Evolutionary conservation across 345 rosid genomes (phyloP), one percentile per base, ranked within the genome.

Genomic region (Triadica sebifera): DNA sequence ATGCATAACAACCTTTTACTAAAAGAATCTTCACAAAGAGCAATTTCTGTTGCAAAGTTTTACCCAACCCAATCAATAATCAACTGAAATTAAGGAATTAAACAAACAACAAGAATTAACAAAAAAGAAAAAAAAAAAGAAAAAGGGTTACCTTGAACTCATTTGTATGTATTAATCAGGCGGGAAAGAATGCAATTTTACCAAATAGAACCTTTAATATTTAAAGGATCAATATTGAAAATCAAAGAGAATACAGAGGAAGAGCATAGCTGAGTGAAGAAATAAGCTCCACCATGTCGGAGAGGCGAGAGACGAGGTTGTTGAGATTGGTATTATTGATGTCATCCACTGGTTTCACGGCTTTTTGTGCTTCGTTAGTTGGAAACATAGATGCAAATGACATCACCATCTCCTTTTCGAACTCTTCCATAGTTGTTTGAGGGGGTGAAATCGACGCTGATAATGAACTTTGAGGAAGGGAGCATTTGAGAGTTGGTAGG

Each of bases 141-240:
- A 67, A 67, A 5, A 25, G 0, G 3, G 11, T 70, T 87, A 94
- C 97, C 91, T 86, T 65, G 74, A 84, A 85, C 86, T 94, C 97
- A 75, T 94, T 94, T 37, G 98, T 92, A 80, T 94, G 98, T 12
- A 91, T 71, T 77, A 94, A 81, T 66, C 89, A 89, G 53, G 97
- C 95, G 41, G 98, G 97, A 69, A 94, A 89, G 76, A 92, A 91
- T 5, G 95, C 95, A 37, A 84, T 82, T 85, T 91, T 91, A 45
- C 97, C 95, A 25, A 91, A 92, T 0, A 94, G 98, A 78, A 91
- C 97, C 96, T 90, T 53, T 4, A 55, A 64, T 1, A 56, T 45
- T n/a, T 37, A 25, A 65, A 41, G 34, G 11, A 25, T 67, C 17
- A 53, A 43, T 59, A 22, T 20, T 4, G 4, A 65, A 63, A 63